A percentile compares a stretch with the other conserved stretches of the same genome.
Evolutionary conservation across 2,329 filamentous ascomycete genomes (phyloP).

Genomic region (Hymenoscyphus fraxineus): DNA sequence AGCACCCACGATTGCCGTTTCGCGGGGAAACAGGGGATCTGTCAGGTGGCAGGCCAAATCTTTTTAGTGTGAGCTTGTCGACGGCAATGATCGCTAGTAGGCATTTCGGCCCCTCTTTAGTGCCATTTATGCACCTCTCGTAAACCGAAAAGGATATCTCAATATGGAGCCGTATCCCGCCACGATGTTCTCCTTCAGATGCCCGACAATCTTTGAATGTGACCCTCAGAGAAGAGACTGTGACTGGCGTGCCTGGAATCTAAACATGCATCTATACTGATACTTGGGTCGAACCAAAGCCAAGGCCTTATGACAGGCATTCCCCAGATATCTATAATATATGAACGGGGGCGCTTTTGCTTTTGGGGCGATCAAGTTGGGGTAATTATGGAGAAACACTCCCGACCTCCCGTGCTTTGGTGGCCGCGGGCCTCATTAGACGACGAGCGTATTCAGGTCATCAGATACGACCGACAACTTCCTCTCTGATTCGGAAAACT

Average conservation of each 20-base stretch:
- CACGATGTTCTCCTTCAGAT: conserved; percentile 20
- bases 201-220: conserved; percentile 15
- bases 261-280: conserved; percentile 22
- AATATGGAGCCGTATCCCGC: conserved; percentile 18
- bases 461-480: conserved; percentile 8
- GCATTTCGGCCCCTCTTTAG: conserved; percentile 26
- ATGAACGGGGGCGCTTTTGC: conserved; percentile 14
- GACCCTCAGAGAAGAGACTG: conserved; percentile 8
- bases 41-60: conserved; percentile 20
- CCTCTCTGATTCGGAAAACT: conserved; percentile 4
- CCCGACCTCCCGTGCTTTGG: conserved; percentile 21
- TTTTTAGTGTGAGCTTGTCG: conserved; percentile 8
- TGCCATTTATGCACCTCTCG: conserved; percentile 19
- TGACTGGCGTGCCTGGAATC: conserved; percentile 26
- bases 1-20: conserved; percentile 17
- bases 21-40: conserved; percentile 9
- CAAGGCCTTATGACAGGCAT: conserved; percentile 10
- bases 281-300: conserved; percentile 13
- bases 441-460: conserved; percentile 13
- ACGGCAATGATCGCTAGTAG: conserved; percentile 17
- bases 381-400: conserved; percentile 20
- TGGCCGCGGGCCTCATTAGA: conserved; percentile 11
- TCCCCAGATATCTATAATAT: conserved; percentile 21
- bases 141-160: conserved; percentile 13
- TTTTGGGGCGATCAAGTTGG: conserved; percentile 16